Percentiles rank a stretch among this genome's conserved stretches.
Evolutionary conservation across 208 protist species (phyloP).

Genomic region (Leishmania martiniquensis): DNA sequence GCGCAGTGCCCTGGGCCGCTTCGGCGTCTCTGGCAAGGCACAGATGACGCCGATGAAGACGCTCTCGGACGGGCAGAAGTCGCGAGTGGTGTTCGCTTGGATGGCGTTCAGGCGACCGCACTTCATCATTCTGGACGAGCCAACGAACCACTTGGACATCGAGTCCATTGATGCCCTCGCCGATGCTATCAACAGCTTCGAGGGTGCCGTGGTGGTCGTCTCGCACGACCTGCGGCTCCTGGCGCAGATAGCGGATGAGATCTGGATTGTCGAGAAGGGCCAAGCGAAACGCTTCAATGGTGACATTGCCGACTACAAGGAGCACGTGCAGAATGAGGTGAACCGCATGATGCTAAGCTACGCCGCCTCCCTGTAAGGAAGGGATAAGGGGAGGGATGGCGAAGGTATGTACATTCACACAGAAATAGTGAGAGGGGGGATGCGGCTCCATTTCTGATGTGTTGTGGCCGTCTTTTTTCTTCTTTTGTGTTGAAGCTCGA

Average conservation of each 20-base stretch:
- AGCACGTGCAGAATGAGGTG: constrained; percentile 88
- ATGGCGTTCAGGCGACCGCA: constrained; percentile 94
- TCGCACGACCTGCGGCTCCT: constrained; percentile 97
- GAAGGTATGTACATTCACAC: neutral
- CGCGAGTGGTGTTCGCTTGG: constrained; percentile 96
- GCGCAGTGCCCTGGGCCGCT: constrained; percentile 94
- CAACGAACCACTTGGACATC: constrained; percentile 98
- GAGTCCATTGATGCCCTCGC: constrained; percentile 97
- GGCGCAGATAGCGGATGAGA: constrained; percentile 94
- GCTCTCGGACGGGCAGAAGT: constrained; percentile 98
- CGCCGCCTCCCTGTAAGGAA: constrained; percentile 8
- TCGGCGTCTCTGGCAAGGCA: constrained; percentile 91
- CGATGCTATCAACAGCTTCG: constrained; percentile 92
- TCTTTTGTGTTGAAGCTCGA: neutral
- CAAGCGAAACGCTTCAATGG: constrained; percentile 85
- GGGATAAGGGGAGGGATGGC: neutral
- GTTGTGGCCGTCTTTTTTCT: neutral
- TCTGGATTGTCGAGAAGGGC: constrained; percentile 96
- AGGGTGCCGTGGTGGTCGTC: constrained; percentile 96
- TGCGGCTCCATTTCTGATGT: neutral
- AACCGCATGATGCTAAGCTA: constrained; percentile 85
- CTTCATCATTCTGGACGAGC: constrained; percentile 98
- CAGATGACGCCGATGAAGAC: constrained; percentile 93
- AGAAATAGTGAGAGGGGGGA: no score
- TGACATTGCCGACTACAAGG: constrained; percentile 94